Percentiles rank a stretch among this genome's conserved stretches.
These are phyloP conservation scores for Xylariaceae sp. DNA, from an alignment of 2,329 filamentous ascomycete genomes.

Conservation along the genomic window DNA sequence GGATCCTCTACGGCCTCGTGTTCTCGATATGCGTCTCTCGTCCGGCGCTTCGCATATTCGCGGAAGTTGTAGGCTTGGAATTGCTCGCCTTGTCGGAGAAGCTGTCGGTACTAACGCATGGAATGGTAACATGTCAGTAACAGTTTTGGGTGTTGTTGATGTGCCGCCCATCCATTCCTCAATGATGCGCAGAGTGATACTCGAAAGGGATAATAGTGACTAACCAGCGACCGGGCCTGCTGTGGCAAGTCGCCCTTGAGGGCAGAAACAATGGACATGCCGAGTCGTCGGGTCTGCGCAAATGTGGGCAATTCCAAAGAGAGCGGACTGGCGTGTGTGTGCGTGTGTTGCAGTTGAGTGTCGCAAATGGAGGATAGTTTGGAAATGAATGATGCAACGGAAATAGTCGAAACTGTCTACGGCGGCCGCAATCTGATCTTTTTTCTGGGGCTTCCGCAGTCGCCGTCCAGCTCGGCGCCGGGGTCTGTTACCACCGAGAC, in stretches of 20 bases:
- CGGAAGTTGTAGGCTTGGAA: constrained; percentile 97
- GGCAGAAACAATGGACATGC: constrained; percentile 32
- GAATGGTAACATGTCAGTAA: neutral
- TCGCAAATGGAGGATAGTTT: too few species aligned
- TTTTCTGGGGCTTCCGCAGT: too few species aligned
- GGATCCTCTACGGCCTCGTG: constrained; percentile 69
- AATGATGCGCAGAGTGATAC: neutral
- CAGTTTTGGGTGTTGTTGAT: neutral
- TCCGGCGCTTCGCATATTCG: constrained; percentile 90
- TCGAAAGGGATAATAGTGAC: constrained; percentile 17
- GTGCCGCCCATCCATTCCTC: neutral
- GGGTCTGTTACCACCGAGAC: too few species aligned
- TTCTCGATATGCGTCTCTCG: constrained; percentile 85
- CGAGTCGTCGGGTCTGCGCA: constrained; percentile 1
- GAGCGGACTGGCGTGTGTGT: too few species aligned
- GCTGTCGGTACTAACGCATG: constrained; percentile 72
- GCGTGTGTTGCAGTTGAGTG: too few species aligned
- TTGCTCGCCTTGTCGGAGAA: constrained; percentile 79
- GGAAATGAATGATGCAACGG: too few species aligned
- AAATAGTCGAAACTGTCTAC: too few species aligned
- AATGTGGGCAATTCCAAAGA: too few species aligned
- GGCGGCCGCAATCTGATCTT: too few species aligned
- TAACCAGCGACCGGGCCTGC: constrained; percentile 54
- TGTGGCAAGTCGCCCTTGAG: constrained; percentile 53
- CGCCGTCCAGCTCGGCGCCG: too few species aligned